Conservation (phyloP, 805 yeast species). For the Maudiozyma serrabonitensis region DNA sequence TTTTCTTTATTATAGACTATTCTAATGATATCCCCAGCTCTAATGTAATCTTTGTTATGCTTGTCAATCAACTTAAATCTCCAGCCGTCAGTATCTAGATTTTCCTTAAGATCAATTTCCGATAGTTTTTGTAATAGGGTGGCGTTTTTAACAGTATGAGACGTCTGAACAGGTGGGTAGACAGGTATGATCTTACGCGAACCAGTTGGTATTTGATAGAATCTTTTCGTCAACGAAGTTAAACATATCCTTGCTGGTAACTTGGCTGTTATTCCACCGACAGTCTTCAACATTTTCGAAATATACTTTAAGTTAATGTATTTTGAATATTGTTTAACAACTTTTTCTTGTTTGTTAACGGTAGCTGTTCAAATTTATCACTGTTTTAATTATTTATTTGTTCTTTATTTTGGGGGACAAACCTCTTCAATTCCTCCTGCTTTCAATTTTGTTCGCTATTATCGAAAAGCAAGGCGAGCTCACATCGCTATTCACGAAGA, state of each 20-base stretch:
- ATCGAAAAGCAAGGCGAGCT: no score
- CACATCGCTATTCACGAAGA: no score
- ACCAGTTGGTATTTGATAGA: constrained; percentile 13
- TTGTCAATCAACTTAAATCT: constrained; percentile 48
- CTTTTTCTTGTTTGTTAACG: no score
- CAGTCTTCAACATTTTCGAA: not conserved
- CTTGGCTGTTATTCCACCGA: not conserved
- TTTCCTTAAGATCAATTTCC: constrained; percentile 37
- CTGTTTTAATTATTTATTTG: no score
- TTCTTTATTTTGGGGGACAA: no score
- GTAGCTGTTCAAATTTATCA: no score
- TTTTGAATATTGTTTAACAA: no score
- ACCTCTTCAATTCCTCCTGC: no score
- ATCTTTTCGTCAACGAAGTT: not conserved
- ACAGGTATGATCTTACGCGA: constrained; percentile 22
- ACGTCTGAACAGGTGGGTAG: constrained; percentile 20
- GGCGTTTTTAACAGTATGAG: constrained; percentile 1
- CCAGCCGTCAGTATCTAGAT: constrained; percentile 64
- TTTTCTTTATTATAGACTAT: constrained; percentile 55
- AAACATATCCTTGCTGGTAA: no score
- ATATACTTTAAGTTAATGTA: no score
- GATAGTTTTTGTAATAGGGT: constrained; percentile 10
- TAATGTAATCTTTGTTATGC: constrained; percentile 39
- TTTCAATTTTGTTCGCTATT: no score
- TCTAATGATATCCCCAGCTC: constrained; percentile 76